Percentiles rank a stretch among this genome's conserved stretches.
phyloP scores from a whole-genome alignment of 2,329 filamentous ascomycete species.

The Ophiostoma himal-ulmi region DNA sequence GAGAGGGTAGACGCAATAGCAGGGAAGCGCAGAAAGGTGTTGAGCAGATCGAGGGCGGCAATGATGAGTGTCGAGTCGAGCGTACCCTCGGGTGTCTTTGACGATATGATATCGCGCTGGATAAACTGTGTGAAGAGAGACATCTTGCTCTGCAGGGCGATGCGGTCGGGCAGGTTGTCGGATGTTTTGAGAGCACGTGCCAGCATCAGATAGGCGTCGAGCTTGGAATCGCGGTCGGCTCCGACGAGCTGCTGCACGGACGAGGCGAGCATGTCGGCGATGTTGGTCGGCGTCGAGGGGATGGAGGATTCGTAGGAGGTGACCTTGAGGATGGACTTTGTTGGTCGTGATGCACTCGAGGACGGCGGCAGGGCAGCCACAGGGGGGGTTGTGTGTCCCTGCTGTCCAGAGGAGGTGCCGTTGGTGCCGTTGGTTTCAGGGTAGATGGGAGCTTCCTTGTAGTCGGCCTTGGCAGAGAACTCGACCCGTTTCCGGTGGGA shows the following conservation, averaged over 20 bases:
- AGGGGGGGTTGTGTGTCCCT: slow-evolving; percentile 26
- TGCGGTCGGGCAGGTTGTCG: slow-evolving; percentile 70
- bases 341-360: slow-evolving; percentile 39
- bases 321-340: slow-evolving; percentile 73
- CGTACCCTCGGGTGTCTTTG: slow-evolving; percentile 50
- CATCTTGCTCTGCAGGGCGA: slow-evolving; percentile 70
- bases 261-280: slow-evolving; percentile 78
- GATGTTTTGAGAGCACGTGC: slow-evolving; percentile 71
- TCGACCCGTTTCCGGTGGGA: slow-evolving; percentile 51
- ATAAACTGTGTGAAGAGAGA: slow-evolving; percentile 73
- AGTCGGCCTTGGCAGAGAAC: slow-evolving; percentile 53
- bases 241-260: slow-evolving; percentile 75
- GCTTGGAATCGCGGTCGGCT: slow-evolving; percentile 61
- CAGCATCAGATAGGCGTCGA: slow-evolving; percentile 83
- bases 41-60: slow-evolving; percentile 71
- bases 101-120: slow-evolving; percentile 64
- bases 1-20: slow-evolving; percentile 65
- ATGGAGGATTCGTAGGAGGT: slow-evolving; percentile 35
- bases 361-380: slow-evolving; percentile 34
- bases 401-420: neutral
- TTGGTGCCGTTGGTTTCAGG: slow-evolving; percentile 25
- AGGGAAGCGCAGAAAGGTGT: slow-evolving; percentile 68
- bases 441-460: slow-evolving; percentile 47
- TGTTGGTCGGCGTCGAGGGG: slow-evolving; percentile 47
- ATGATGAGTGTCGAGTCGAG: slow-evolving; percentile 65